Base-by-base conservation (phyloP, 2,329 filamentous ascomycete genomes). In the Fusarium proliferatum region DNA sequence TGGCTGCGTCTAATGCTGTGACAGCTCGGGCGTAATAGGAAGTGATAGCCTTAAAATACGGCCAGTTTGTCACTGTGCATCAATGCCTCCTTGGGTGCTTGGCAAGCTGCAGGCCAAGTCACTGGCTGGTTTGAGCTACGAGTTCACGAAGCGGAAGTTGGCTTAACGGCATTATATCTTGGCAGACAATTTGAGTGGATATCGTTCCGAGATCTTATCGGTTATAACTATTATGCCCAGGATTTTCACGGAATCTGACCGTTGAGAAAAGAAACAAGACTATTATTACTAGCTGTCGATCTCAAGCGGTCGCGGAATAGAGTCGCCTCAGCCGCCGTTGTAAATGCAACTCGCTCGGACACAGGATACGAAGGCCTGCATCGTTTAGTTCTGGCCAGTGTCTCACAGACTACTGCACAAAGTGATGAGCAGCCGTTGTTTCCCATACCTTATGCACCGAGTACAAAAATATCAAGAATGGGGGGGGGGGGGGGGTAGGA, bases 121-220 rank as follows among this genome's bases (percentile, higher is more conserved):
- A 43, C 55, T 23, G 43, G 23, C 19, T 34, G 53, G 49, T 43
- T 45, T n/a, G 28, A 41, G 34, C 51, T 41, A 41, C 10, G 23
- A 55, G 19, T 49, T 36, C 17, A 49, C 30, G 30, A 46, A 53
- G 45, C 45, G 28, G 42, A 33, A 45, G 21, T 42, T 23, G n/a
- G 23, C 51, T 59, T 23, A 62, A 52, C 52, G 38, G 43, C 16
- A 60, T 21, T 28, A 28, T 23, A 36, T 19, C 65, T 73, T 72
- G 46, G 69, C 60, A 28, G 21, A 21, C 42, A 26, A 51, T 26
- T 43, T 33, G 38, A 56, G 30, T 38, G 42, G 56, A 23, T 17
- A 60, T 61, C 41, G 19, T 38, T 61, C 55, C 52, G 45, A 55
- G 19, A 43, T 56, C 19, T 51, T 51, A 55, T 51, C 52, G 30